Base-by-base conservation (phyloP, 2,329 filamentous ascomycete species). In the Cyphellophora europaea region DNA sequence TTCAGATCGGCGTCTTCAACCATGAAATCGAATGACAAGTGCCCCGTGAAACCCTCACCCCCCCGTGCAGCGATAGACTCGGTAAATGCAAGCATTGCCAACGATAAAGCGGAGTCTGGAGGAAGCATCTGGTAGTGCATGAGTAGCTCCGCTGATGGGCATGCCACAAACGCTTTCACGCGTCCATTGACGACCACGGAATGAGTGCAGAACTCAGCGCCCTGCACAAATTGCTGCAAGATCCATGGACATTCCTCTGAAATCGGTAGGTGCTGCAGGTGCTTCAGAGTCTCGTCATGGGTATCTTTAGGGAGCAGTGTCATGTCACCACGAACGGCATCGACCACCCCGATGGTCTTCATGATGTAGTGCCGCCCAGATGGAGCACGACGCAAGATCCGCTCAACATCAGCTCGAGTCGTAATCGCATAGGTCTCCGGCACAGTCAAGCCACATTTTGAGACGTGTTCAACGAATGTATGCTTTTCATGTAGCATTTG, bases 11-110 rank as follows among this genome's bases (percentile, higher is more conserved):
- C 52, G 32, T 68, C 60, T 31, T 74, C 67, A 2, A 81, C 70
- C 44, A 86, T 60, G 42, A 88, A 79, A 52, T 84, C 77, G 35
- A 88, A 79, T 12, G 72, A 79, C 19, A 87, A 53, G 51, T 88
- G 83, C 0, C 82, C 82, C 0, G 79, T 85, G 49, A 82, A 61
- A 3, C 52, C 48, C 11, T 54, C 35, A 1, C 70, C 68, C 15
- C 67, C 61, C 29, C 63, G 65, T 3, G 53, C 51, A 0, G 74
- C 74, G 36, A 80, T 76, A 8, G 55, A 59, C 36, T 69, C 53
- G 1, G 81, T 86, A 47, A 86, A 83, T 2, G 59, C 59, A 1
- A 79, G 65, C 71, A 87, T 81, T 2, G 71, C 69, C 14, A 57
- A 56, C 25, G 65, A 70, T 0, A 86, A 56, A 0, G 64, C 57